Evolutionary conservation across 1,284 basidiomycete species (phyloP).

Genomic region (Fomitopsis pinicola): DNA sequence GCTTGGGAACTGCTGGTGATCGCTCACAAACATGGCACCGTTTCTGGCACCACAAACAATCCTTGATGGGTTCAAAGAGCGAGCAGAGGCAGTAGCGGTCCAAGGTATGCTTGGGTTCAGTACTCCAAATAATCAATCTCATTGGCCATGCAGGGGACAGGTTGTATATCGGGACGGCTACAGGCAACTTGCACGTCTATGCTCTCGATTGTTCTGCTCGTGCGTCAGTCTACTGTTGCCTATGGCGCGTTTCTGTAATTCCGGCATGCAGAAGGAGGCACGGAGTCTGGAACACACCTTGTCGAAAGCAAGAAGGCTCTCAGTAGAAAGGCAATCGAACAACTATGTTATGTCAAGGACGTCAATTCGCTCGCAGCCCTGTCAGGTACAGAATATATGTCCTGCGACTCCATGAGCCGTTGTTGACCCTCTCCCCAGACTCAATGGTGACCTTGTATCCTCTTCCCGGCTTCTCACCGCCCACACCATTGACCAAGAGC

Average conservation of each 20-base stretch:
- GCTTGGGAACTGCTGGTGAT: too few relatives aligned
- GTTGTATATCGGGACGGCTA: conserved; percentile 73
- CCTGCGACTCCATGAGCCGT: not conserved
- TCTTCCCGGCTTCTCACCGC: conserved; percentile 61
- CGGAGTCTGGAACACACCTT: conserved; percentile 39
- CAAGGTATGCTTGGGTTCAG: conserved; percentile 36
- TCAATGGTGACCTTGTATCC: conserved; percentile 60
- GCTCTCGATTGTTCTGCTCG: conserved; percentile 38
- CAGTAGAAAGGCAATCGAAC: conserved; percentile 72
- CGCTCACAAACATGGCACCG: conserved; percentile 33
- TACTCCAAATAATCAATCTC: not conserved
- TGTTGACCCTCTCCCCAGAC: conserved; percentile 39
- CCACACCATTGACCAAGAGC: conserved; percentile 67
- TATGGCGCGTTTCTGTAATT: not conserved
- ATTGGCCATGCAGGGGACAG: conserved; percentile 51
- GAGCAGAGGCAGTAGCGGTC: conserved; percentile 42
- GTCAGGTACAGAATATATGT: conserved; percentile 44
- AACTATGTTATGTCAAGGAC: conserved; percentile 80
- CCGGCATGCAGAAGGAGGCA: conserved; percentile 23
- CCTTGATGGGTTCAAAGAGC: conserved; percentile 43
- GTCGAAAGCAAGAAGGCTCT: conserved; percentile 62
- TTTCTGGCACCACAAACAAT: conserved; percentile 36
- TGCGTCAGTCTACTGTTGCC: conserved; percentile 16
- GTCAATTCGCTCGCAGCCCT: conserved; percentile 79
- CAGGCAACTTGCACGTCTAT: conserved; percentile 69